Percentiles rank a stretch among this genome's conserved stretches.
Conservation (phyloP, 257 asterid genomes). For the Rubia yunnanensis region DNA sequence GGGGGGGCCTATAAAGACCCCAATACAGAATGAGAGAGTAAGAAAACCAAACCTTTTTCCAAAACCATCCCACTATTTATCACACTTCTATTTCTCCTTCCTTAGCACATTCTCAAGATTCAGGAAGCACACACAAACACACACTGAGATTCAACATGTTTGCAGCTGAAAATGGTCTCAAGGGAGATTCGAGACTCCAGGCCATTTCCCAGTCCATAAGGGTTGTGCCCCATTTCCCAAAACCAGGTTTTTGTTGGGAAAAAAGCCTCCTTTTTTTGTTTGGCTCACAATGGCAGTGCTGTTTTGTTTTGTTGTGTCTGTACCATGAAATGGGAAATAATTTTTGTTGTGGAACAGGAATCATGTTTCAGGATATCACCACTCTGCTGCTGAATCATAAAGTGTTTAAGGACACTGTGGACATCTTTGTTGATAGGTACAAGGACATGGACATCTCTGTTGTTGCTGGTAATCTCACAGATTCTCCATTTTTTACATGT, state of each 20-base stretch:
- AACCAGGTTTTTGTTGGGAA: constrained; percentile 58
- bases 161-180: constrained; percentile 81
- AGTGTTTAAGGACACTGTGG: constrained; percentile 72
- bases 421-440: constrained; percentile 80
- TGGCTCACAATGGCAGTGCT: too few species aligned
- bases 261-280: neutral
- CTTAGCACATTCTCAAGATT: neutral
- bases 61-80: neutral
- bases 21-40: constrained; percentile 8
- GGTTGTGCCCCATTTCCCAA: constrained; percentile 81
- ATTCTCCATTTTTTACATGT: neutral
- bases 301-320: neutral
- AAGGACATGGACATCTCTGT: constrained; percentile 76
- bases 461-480: constrained; percentile 53
- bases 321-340: neutral
- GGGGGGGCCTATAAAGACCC: constrained; percentile 16
- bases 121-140: neutral
- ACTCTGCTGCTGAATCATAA: constrained; percentile 68
- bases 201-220: constrained; percentile 66
- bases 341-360: constrained; percentile 31
- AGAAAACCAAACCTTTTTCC: neutral
- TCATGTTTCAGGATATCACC: constrained; percentile 87
- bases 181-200: constrained; percentile 64
- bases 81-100: neutral
- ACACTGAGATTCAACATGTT: constrained; percentile 46